Conservation (phyloP, 805 yeast species). For the Jamesozyma gamospora region DNA sequence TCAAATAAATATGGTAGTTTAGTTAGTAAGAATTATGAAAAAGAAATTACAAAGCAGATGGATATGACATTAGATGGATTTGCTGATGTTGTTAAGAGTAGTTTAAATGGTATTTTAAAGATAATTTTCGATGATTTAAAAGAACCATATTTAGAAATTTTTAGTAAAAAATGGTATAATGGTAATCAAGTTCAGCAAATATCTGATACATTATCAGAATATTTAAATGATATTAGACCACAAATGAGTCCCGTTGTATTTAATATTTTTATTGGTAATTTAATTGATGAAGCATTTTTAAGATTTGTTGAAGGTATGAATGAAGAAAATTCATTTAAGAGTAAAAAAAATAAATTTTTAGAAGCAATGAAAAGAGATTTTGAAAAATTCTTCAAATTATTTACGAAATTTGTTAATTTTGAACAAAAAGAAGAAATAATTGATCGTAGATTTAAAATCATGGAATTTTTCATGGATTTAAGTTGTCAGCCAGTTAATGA, state of each 20-base stretch:
- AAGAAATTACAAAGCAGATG: constrained; percentile 47
- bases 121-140: constrained; percentile 65
- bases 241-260: constrained; percentile 45
- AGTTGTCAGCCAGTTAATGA: constrained; percentile 40
- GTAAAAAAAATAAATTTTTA: constrained; percentile 34
- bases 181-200: constrained; percentile 52
- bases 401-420: constrained; percentile 36
- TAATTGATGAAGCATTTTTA: constrained; percentile 42
- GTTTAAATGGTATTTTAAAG: constrained; percentile 44
- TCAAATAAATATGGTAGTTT: constrained; percentile 49
- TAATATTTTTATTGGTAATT: constrained; percentile 43
- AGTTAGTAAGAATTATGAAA: constrained; percentile 54
- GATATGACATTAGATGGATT: constrained; percentile 68
- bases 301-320: constrained; percentile 41
- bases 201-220: constrained; percentile 66
- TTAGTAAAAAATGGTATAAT: constrained; percentile 60
- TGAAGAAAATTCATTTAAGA: constrained; percentile 34
- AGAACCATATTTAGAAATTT: constrained; percentile 50
- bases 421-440: constrained; percentile 31
- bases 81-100: constrained; percentile 60
- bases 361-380: constrained; percentile 54
- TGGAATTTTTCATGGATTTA: constrained; percentile 54
- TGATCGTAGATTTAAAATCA: constrained; percentile 42
- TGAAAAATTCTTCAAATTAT: constrained; percentile 42
- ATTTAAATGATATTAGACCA: constrained; percentile 52